These are phyloP conservation scores for Cystoderma amianthinum DNA, from an alignment of 768 basidiomycete species.

Conservation along the genomic window DNA sequence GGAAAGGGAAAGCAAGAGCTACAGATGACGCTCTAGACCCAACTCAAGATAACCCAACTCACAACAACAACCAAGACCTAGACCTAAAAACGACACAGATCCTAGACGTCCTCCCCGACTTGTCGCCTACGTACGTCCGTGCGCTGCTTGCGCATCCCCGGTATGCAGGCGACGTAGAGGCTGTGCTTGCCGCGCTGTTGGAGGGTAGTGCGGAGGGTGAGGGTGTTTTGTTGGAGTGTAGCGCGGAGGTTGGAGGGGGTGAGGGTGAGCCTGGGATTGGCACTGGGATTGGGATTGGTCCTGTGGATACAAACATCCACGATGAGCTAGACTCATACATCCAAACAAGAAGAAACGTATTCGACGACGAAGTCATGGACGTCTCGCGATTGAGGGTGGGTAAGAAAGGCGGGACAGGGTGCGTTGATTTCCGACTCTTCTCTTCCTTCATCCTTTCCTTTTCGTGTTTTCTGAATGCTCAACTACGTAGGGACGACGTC, in stretches of 20 bases:
- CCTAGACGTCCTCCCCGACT: conserved; percentile 69
- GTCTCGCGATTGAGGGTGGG: conserved; percentile 50
- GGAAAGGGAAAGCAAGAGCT: conserved; percentile 29
- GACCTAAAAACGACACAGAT: conserved; percentile 62
- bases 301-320: neutral
- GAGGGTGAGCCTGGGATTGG: neutral
- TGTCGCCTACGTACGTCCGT: conserved; percentile 48
- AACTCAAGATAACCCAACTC: conserved; percentile 2
- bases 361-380: conserved; percentile 70
- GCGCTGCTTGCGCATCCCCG: conserved; percentile 43
- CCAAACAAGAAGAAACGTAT: conserved; percentile 61
- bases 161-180: conserved; percentile 51
- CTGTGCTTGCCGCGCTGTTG: conserved; percentile 63
- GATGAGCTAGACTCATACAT: conserved; percentile 13
- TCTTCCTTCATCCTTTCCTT: conserved; percentile 1
- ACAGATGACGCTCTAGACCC: conserved; percentile 13
- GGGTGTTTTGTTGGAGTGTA: conserved; percentile 21
- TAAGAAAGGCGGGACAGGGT: conserved; percentile 59
- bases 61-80: conserved; percentile 31
- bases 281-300: neutral
- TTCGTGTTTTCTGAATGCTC: neutral
- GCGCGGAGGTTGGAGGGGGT: conserved; percentile 5
- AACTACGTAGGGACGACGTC: conserved; percentile 34
- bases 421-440: neutral
- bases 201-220: conserved; percentile 58